Percentiles rank a stretch among this genome's conserved stretches.
Evolutionary conservation across 2,329 filamentous ascomycete species (phyloP).

Genomic region (Diaporthe vaccinii): DNA sequence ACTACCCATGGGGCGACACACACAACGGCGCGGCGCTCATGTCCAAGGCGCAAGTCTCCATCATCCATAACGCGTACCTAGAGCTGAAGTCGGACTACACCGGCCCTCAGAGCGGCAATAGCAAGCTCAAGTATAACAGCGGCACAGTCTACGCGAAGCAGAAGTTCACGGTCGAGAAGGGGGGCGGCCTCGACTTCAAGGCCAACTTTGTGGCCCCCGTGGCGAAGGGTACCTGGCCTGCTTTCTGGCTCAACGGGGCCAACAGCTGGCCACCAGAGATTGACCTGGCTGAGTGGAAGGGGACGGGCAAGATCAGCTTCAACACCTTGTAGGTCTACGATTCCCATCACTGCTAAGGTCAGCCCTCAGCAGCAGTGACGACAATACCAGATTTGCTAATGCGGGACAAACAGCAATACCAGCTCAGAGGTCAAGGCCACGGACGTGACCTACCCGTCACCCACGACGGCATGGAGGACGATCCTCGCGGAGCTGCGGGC

Average conservation of each 20-base stretch:
- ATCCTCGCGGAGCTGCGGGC: conserved; percentile 64
- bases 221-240: conserved; percentile 64
- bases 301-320: conserved; percentile 64
- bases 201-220: conserved; percentile 56
- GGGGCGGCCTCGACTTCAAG: conserved; percentile 55
- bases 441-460: conserved; percentile 60
- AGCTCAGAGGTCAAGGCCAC: conserved; percentile 57
- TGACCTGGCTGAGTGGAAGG: conserved; percentile 71
- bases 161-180: conserved; percentile 52
- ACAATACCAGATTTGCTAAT: neutral
- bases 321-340: conserved; percentile 56
- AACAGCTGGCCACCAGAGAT: conserved; percentile 69
- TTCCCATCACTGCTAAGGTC: neutral
- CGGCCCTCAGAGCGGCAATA: conserved; percentile 53
- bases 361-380: neutral
- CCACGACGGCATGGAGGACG: conserved; percentile 59
- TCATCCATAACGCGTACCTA: conserved; percentile 54
- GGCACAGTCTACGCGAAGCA: conserved; percentile 56
- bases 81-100: conserved; percentile 60
- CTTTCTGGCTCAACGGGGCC: conserved; percentile 68
- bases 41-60: conserved; percentile 58
- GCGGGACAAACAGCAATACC: conserved; percentile 49
- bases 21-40: conserved; percentile 69
- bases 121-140: conserved; percentile 63
- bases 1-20: conserved; percentile 67